Percentiles rank a stretch among this genome's conserved stretches.
Evolutionary conservation across 2,329 filamentous ascomycete species (phyloP).

Genomic region (Clonostachys rhizophaga): DNA sequence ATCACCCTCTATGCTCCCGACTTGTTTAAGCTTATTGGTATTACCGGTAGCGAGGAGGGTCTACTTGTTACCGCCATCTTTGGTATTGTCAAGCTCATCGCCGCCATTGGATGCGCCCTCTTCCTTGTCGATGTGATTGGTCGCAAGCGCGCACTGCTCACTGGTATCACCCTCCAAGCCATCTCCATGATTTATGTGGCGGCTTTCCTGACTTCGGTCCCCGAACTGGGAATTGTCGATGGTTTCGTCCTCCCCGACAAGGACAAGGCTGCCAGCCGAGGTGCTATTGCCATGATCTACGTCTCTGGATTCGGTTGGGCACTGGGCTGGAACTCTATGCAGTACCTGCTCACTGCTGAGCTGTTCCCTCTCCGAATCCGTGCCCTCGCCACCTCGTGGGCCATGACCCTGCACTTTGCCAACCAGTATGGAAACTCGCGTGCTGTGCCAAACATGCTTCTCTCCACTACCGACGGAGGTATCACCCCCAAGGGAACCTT

Average conservation of each 20-base stretch:
- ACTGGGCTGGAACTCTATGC: conserved; percentile 70
- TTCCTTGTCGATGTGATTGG: conserved; percentile 79
- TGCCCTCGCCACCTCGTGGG: conserved; percentile 64
- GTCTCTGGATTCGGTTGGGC: conserved; percentile 66
- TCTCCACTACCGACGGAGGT: conserved; percentile 38
- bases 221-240: conserved; percentile 38
- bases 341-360: conserved; percentile 75
- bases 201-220: conserved; percentile 57
- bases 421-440: conserved; percentile 76
- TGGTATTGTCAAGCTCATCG: conserved; percentile 67
- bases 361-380: conserved; percentile 72
- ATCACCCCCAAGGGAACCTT: conserved; percentile 64
- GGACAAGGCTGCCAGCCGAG: conserved; percentile 54
- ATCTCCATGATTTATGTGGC: conserved; percentile 61
- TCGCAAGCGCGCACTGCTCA: conserved; percentile 61
- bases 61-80: conserved; percentile 73
- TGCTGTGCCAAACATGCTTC: conserved; percentile 71
- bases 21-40: conserved; percentile 68
- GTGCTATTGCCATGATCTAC: conserved; percentile 71
- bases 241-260: conserved; percentile 17
- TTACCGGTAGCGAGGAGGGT: conserved; percentile 62
- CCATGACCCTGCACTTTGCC: conserved; percentile 75
- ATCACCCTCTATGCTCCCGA: conserved; percentile 68
- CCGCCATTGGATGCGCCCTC: conserved; percentile 64
- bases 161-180: conserved; percentile 56